Base-by-base conservation (phyloP, 179 eudicot genomes). In the Actinidia polygama region DNA sequence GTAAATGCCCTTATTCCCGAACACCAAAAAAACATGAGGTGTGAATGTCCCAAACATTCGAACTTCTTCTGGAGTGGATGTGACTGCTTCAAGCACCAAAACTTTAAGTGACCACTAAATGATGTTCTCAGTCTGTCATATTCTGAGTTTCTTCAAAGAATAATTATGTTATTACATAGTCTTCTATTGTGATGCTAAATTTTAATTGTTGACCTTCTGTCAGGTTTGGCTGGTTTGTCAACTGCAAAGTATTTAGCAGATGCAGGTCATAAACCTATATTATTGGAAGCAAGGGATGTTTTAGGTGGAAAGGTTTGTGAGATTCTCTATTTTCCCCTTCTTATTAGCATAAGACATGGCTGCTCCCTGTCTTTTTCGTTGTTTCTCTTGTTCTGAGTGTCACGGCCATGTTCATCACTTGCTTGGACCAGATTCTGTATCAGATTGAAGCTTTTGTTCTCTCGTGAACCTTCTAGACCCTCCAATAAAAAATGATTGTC, bases 151-250 rank as follows among this genome's bases (percentile, higher is more conserved):
- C 21, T 75, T 74, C 51, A 26, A 23, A 57, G 26, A 24, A 67
- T 66, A 54, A 54, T 80, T 15, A 23, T 71, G 24, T 80, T 71
- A 40, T 19, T 57, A n/a, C 50, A 24, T 53, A 47, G 51, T 44
- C 11, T 66, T 62, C n/a, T 63, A 26, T 49, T 50, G 26, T 80
- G 44, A 26, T 51, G 40, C 15, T 47, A 67, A 80, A 12, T 78
- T 77, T 55, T 67, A 7, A 24, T 73, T 55, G 51, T 85, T 19
- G 46, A 49, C 19, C 24, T 81, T 14, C 55, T 74, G 84, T 19
- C 91, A 97, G 99, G 99, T 90, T 89, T 97, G 91, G 99, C 95
- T 76, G 99, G 99, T 85, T 91, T 97, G 83, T 95, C 98, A 59
- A 97, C 99, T 26, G 99, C 99, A 80, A 97, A 97, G 86, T 95